These are phyloP conservation scores for Daldinia sp. DNA, from an alignment of 2,329 filamentous ascomycete genomes.

Conservation along the genomic window DNA sequence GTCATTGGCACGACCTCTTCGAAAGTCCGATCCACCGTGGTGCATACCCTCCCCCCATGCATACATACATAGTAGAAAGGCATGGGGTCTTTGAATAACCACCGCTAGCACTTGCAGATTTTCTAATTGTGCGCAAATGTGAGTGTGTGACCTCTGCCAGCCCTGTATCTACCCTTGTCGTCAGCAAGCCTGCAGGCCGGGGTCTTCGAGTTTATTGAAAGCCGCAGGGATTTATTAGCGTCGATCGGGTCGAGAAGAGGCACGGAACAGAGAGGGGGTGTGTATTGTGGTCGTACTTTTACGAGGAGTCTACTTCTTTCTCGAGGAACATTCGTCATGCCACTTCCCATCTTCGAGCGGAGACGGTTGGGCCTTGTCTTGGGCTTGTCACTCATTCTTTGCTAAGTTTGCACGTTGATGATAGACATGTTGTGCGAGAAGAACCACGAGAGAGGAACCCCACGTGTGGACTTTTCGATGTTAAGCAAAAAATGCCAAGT, in stretches of 20 bases:
- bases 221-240: conserved; percentile 38
- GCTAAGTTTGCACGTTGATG: conserved; percentile 35
- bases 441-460: conserved; percentile 37
- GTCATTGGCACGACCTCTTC: conserved; percentile 43
- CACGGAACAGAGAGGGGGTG: conserved; percentile 31
- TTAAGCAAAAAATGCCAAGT: conserved; percentile 28
- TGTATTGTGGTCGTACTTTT: conserved; percentile 33
- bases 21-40: conserved; percentile 39
- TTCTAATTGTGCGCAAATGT: conserved; percentile 33
- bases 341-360: conserved; percentile 17
- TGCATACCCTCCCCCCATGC: conserved; percentile 32
- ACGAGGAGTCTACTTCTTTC: conserved; percentile 25
- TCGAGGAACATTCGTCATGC: conserved; percentile 26
- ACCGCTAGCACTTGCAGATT: conserved; percentile 39
- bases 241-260: conserved; percentile 32
- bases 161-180: conserved; percentile 39
- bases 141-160: conserved; percentile 38
- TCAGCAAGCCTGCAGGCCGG: conserved; percentile 35
- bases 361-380: conserved; percentile 35
- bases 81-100: conserved; percentile 31
- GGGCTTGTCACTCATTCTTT: conserved; percentile 23
- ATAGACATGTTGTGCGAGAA: conserved; percentile 39
- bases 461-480: conserved; percentile 34
- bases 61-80: conserved; percentile 12
- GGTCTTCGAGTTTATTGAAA: conserved; percentile 40